Evolutionary conservation across 2,329 filamentous ascomycete genomes (phyloP).

Genomic region (Penicillium thymicola): DNA sequence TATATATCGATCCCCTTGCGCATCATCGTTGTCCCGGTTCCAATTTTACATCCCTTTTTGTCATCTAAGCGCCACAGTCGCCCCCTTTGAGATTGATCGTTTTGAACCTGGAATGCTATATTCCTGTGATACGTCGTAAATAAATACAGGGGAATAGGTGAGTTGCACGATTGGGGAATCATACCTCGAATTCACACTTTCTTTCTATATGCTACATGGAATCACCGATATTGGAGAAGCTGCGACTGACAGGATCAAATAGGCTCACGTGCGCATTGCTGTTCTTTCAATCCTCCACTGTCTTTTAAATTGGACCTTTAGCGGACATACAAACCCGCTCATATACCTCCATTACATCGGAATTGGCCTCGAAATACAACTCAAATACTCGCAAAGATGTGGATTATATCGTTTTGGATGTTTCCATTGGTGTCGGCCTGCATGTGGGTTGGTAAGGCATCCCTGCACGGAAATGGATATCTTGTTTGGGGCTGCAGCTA

Average conservation of each 20-base stretch:
- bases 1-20: not conserved
- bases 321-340: not conserved
- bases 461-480: not conserved
- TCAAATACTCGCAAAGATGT: slow-evolving; percentile 31
- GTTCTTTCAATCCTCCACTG: not conserved
- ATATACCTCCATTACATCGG: not conserved
- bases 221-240: not conserved
- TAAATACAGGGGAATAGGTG: slow-evolving; percentile 3
- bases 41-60: not conserved
- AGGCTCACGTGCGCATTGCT: not conserved
- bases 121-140: not conserved
- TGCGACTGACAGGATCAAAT: not conserved
- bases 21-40: not conserved
- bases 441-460: slow-evolving; percentile 50
- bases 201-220: not conserved
- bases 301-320: not conserved
- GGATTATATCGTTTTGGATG: slow-evolving; percentile 50
- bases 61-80: slow-evolving; percentile 1
- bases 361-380: not conserved
- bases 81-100: not conserved
- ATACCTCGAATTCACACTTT: not conserved
- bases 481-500: slow-evolving; percentile 1
- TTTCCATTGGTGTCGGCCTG: slow-evolving; percentile 58
- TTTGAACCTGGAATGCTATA: not conserved
- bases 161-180: not conserved